These are phyloP conservation scores for Rhizoclosmatium globosum DNA, from an alignment of 192 early-diverging fungal genomes.

Conservation along the genomic window DNA sequence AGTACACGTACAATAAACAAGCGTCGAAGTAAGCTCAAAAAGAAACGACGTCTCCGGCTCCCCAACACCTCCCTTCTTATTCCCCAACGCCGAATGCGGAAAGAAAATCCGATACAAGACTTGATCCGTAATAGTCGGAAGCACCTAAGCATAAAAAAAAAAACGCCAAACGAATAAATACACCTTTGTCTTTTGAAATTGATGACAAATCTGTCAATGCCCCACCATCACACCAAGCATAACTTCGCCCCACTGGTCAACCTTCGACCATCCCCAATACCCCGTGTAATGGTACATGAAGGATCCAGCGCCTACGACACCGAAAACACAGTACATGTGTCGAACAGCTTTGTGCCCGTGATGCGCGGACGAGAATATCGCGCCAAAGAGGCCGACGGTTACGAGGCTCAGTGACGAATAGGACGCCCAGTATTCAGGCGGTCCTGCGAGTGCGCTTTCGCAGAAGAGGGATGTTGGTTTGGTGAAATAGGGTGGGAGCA, in stretches of 20 bases:
- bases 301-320: background rate
- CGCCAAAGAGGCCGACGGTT: background rate
- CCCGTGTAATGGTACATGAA: background rate
- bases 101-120: background rate
- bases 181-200: too few relatives aligned
- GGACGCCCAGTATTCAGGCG: background rate
- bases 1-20: background rate
- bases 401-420: background rate
- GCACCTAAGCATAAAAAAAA: background rate
- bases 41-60: background rate
- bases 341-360: background rate
- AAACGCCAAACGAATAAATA: too few relatives aligned
- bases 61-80: background rate
- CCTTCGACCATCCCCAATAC: background rate
- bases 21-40: background rate
- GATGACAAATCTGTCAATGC: background rate
- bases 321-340: background rate
- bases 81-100: background rate
- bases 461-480: background rate
- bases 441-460: background rate
- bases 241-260: background rate
- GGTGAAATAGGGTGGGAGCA: background rate
- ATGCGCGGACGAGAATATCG: background rate
- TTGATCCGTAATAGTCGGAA: background rate
- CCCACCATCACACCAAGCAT: background rate